Evolutionary conservation across 495 filamentous ascomycete genomes (phyloP), one percentile per base, ranked within the genome.

Genomic region (Tuber magnatum): DNA sequence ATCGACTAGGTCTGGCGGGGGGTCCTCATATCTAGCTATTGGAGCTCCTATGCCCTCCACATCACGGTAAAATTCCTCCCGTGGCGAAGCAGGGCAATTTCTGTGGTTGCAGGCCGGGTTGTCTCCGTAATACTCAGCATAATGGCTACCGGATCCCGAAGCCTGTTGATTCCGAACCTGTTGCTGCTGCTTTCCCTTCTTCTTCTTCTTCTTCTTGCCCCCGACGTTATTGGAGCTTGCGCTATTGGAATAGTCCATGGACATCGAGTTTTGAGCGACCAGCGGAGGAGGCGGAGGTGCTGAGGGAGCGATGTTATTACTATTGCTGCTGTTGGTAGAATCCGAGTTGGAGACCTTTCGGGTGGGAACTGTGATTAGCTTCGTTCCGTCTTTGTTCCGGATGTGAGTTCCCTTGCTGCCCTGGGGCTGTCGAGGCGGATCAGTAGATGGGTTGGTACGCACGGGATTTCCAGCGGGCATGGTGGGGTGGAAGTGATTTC

Each of bases 321-420:
- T 78, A 14, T 51, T 79, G 41, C 76, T 79, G 73, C 71, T 69
- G 16, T 76, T 72, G 76, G 84, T 85, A 4, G 88, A 85, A 43
- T 89, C 87, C 74, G 85, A 85, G 43, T 85, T 84, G 44, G 85
- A 85, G 65, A 80, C 86, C 70, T 83, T 84, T 83, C 90, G 89
- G n/a, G 80, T 79, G 69, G 89, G 89, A 72, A 90, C 87, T 46
- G 88, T 90, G 78, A 90, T 90, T 81, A 88, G 88, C 84, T 91
- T 90, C 43, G 89, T 89, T 61, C 89, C 89, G 84, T 91, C 89
- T 81, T 90, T 91, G 82, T 90, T 91, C 44, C 81, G 80, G 73
- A 82, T 82, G 71, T 82, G 77, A 68, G 80, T 81, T 76, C 80
- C 79, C 74, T 81, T 82, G 80, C 70, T 77, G 81, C 84, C 85